Conservation (phyloP, 306 rosid genomes). For the Prunus kanzakura region DNA sequence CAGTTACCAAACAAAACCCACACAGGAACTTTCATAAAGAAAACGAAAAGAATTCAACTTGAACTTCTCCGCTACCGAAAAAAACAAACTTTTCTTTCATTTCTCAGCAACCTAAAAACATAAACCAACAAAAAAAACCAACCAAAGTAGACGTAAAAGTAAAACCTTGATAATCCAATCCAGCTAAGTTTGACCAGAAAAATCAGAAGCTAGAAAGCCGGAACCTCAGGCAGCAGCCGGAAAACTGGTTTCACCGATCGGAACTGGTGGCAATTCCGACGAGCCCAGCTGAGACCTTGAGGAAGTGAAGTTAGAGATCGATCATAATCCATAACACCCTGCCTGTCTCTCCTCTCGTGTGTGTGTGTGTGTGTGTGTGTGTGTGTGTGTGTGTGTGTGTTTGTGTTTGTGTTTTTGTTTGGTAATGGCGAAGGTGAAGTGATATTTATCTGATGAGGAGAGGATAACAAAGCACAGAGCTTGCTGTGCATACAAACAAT, state of each 20-base stretch:
- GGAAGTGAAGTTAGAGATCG: slow-evolving; percentile 25
- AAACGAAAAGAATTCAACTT: slow-evolving; percentile 3
- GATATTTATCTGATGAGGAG: slow-evolving; percentile 30
- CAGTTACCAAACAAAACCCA: slow-evolving; percentile 25
- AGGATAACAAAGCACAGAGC: slow-evolving; percentile 21
- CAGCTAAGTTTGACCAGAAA: slow-evolving; percentile 10
- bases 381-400: neutral
- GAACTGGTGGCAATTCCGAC: slow-evolving; percentile 29
- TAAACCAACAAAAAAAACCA: neutral
- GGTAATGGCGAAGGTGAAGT: slow-evolving; percentile 14
- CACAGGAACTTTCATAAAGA: neutral
- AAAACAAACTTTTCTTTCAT: neutral
- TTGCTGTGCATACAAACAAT: slow-evolving; percentile 2
- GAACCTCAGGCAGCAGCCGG: slow-evolving; percentile 28
- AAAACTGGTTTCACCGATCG: slow-evolving; percentile 18
- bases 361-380: neutral
- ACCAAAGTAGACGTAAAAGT: neutral
- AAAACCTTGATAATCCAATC: slow-evolving; percentile 43
- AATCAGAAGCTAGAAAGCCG: slow-evolving; percentile 28
- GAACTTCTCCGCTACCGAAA: neutral
- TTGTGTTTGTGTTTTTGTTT: slow-evolving; percentile 10
- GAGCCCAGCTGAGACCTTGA: slow-evolving; percentile 28
- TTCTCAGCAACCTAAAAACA: slow-evolving; percentile 8
- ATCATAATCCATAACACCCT: slow-evolving; percentile 39
- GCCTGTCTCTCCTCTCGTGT: neutral